Percentiles rank a stretch among this genome's conserved stretches.
phyloP scores from a whole-genome alignment of 176 grass and related monocot species.

The Ananas comosus region DNA sequence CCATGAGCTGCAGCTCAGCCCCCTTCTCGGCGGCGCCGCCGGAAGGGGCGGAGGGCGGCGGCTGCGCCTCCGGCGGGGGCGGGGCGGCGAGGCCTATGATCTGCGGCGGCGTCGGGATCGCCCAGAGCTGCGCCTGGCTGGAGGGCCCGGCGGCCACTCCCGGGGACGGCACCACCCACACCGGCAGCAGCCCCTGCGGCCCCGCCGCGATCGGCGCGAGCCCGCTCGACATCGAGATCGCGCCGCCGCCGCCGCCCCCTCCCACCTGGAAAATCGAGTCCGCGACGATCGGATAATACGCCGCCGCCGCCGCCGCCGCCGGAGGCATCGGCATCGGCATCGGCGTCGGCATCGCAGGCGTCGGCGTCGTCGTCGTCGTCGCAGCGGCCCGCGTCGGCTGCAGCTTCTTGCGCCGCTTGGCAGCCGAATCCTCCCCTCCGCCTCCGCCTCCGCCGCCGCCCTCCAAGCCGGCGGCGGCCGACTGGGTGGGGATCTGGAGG shows the following conservation, averaged over 20 bases:
- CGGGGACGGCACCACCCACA: slow-evolving; percentile 7
- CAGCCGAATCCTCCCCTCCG: slow-evolving; percentile 11
- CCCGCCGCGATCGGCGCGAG: slow-evolving; percentile 33
- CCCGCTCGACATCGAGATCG: slow-evolving; percentile 52
- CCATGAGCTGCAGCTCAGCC: slow-evolving; percentile 25
- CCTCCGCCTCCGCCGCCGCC: slow-evolving; percentile 17
- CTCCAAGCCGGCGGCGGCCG: slow-evolving; percentile 17
- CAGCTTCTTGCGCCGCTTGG: slow-evolving; percentile 65
- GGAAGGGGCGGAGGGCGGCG: not conserved
- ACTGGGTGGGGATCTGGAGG: slow-evolving; percentile 53
- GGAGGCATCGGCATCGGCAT: slow-evolving; percentile 1
- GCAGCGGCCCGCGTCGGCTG: slow-evolving; percentile 52
- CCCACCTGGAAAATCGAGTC: slow-evolving; percentile 42
- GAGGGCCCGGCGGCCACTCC: slow-evolving; percentile 28
- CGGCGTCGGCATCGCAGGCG: slow-evolving; percentile 34
- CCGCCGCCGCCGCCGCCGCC: slow-evolving; percentile 19
- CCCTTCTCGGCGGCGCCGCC: not conserved
- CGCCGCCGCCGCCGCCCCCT: slow-evolving; percentile 37
- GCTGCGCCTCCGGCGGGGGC: slow-evolving; percentile 12
- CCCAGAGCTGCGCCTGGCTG: slow-evolving; percentile 35
- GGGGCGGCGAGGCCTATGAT: slow-evolving; percentile 38
- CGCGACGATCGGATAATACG: slow-evolving; percentile 42
- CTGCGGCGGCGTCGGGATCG: slow-evolving; percentile 41
- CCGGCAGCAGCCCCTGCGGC: no score
- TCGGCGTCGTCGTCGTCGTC: not conserved